Conservation (phyloP, 176 grass and related monocot genomes). For the Oryza glumipatula region DNA sequence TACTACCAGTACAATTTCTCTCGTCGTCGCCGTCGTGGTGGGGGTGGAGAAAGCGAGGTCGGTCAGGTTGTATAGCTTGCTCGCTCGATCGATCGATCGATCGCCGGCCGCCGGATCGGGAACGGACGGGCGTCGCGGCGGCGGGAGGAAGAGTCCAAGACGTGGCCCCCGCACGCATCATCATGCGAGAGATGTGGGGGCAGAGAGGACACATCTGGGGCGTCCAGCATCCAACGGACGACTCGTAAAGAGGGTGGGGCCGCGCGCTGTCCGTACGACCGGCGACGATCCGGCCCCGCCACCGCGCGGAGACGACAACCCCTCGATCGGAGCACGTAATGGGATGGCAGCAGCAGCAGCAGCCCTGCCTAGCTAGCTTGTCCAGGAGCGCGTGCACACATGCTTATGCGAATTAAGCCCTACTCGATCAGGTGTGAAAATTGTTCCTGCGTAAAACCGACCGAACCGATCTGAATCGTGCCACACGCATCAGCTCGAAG, state of each 20-base stretch:
- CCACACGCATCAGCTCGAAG: too few species aligned
- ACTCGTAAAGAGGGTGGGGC: slow-evolving; percentile 10
- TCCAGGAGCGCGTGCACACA: neutral
- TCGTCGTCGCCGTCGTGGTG: neutral
- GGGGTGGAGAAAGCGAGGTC: slow-evolving; percentile 39
- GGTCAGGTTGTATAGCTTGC: neutral
- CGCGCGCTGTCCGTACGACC: slow-evolving; percentile 38
- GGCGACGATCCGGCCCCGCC: slow-evolving; percentile 42
- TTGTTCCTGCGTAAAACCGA: neutral
- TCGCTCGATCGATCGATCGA: neutral
- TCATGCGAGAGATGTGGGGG: neutral
- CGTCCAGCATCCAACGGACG: slow-evolving; percentile 49
- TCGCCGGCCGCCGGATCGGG: neutral
- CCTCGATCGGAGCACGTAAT: slow-evolving; percentile 2
- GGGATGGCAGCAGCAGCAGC: neutral
- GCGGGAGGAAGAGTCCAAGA: slow-evolving; percentile 9
- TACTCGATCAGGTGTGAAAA: neutral
- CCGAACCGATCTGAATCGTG: neutral
- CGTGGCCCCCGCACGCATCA: neutral
- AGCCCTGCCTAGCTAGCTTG: neutral
- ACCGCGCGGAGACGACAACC: neutral
- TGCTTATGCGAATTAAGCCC: too few species aligned
- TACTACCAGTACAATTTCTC: neutral
- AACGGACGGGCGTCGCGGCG: neutral
- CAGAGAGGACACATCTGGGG: slow-evolving; percentile 32